Evolutionary conservation across 192 early-diverging fungal genomes (phyloP).

Genomic region (Pilaira anomala): DNA sequence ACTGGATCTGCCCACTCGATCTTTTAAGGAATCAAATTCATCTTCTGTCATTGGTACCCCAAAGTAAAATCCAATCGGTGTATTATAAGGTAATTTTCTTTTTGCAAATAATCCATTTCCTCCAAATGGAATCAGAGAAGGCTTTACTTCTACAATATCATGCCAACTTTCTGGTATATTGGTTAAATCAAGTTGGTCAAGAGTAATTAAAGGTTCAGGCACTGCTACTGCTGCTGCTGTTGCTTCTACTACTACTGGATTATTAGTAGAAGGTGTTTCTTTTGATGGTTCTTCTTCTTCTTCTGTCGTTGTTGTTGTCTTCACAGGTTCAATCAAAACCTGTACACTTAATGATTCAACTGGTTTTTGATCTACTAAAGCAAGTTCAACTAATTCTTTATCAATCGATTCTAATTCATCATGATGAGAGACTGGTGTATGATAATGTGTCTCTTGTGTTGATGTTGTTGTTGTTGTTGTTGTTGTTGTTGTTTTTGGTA

Average conservation of each 20-base stretch:
- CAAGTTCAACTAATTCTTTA: not conserved
- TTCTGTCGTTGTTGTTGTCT: not conserved
- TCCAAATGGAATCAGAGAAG: conserved; percentile 61
- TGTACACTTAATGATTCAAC: too few species aligned
- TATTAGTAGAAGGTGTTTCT: not conserved
- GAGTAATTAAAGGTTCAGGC: not conserved
- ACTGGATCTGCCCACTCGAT: conserved; percentile 70
- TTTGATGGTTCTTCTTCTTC: not conserved
- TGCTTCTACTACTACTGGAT: not conserved
- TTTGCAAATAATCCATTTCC: conserved; percentile 78
- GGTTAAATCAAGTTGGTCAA: conserved; percentile 45
- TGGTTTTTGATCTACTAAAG: not conserved
- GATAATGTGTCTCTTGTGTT: not conserved
- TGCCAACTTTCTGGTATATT: conserved; percentile 52
- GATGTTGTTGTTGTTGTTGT: not conserved
- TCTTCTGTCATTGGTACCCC: conserved; percentile 95
- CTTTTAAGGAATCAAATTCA: conserved; percentile 88
- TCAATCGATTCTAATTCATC: not conserved
- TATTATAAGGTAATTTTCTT: conserved; percentile 65
- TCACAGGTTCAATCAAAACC: too few species aligned
- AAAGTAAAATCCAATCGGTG: conserved; percentile 89
- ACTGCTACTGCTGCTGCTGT: not conserved
- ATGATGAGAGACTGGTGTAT: too few species aligned
- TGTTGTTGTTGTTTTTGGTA: too few species aligned
- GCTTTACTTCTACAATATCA: conserved; percentile 63